Percentiles rank a stretch among this genome's conserved stretches.
Evolutionary conservation across 2,329 filamentous ascomycete species (phyloP).

Genomic region (Colletotrichum kahawae): DNA sequence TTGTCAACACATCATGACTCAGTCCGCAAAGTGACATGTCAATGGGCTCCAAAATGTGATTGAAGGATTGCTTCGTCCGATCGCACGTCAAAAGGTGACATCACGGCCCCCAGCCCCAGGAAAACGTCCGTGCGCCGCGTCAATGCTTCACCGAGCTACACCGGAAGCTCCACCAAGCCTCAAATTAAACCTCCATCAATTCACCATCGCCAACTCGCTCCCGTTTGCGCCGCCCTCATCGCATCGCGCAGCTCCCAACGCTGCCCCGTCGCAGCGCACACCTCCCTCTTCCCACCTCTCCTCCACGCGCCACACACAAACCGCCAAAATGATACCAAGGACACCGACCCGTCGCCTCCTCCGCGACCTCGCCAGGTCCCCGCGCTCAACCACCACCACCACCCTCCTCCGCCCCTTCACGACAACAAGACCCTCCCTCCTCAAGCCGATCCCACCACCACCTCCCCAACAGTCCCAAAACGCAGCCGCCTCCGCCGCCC

Average conservation of each 20-base stretch:
- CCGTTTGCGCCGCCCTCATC: neutral
- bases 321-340: slow-evolving; percentile 9
- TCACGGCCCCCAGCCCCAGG: neutral
- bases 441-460: neutral
- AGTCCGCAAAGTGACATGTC: neutral
- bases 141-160: neutral
- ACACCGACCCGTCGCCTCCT: slow-evolving; percentile 5
- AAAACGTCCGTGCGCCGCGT: neutral
- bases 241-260: neutral
- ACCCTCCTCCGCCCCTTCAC: slow-evolving; percentile 1
- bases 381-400: neutral
- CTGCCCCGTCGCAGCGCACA: neutral
- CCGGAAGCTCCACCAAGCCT: slow-evolving; percentile 2
- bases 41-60: neutral
- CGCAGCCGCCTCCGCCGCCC: slow-evolving; percentile 6
- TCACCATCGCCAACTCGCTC: neutral
- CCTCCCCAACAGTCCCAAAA: neutral
- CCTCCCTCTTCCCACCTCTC: neutral
- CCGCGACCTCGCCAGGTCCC: slow-evolving; percentile 4
- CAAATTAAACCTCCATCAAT: neutral
- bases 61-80: neutral
- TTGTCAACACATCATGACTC: neutral
- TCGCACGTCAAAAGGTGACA: slow-evolving; percentile 11
- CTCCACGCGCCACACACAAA: neutral
- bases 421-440: neutral